These are phyloP conservation scores for Alnus glutinosa DNA, from an alignment of 306 rosid species.

Conservation along the genomic window DNA sequence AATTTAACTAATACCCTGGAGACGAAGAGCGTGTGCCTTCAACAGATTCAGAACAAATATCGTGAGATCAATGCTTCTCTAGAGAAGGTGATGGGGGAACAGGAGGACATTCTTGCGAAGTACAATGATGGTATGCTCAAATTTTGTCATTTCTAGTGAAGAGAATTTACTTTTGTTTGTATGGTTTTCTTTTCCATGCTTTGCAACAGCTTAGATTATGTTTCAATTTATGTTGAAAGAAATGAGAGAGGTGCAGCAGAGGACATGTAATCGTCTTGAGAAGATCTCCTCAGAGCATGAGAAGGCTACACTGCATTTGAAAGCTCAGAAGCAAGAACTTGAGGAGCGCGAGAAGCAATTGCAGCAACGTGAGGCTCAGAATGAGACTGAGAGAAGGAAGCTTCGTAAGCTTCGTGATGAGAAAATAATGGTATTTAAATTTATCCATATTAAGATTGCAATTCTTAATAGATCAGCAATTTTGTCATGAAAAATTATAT, in stretches of 20 bases:
- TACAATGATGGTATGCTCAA: conserved; percentile 51
- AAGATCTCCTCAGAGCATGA: conserved; percentile 48
- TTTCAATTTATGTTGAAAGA: conserved; percentile 41
- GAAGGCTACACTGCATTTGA: conserved; percentile 37
- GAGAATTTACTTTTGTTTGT: conserved; percentile 11
- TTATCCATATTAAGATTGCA: not conserved
- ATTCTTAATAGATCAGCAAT: not conserved
- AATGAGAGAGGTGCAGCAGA: conserved; percentile 45
- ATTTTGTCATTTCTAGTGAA: conserved; percentile 3
- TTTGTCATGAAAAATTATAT: not conserved
- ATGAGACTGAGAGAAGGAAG: conserved; percentile 53
- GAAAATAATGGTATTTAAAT: conserved; percentile 53
- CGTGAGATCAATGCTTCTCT: conserved; percentile 37
- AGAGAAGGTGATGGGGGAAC: conserved; percentile 40
- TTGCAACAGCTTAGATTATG: conserved; percentile 15
- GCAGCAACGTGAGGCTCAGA: conserved; percentile 42
- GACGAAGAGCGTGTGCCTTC: not conserved
- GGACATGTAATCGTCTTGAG: conserved; percentile 27
- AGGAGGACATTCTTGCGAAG: conserved; percentile 41
- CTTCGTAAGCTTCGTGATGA: conserved; percentile 41
- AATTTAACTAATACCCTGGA: not conserved
- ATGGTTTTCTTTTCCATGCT: conserved; percentile 14
- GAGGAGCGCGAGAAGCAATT: conserved; percentile 51
- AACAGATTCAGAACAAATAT: conserved; percentile 27
- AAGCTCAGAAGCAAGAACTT: conserved; percentile 49